A percentile compares a stretch with the other conserved stretches of the same genome.
These are phyloP conservation scores for Setaria italica DNA, from an alignment of 202 grass and related monocot genomes.

Conservation along the genomic window DNA sequence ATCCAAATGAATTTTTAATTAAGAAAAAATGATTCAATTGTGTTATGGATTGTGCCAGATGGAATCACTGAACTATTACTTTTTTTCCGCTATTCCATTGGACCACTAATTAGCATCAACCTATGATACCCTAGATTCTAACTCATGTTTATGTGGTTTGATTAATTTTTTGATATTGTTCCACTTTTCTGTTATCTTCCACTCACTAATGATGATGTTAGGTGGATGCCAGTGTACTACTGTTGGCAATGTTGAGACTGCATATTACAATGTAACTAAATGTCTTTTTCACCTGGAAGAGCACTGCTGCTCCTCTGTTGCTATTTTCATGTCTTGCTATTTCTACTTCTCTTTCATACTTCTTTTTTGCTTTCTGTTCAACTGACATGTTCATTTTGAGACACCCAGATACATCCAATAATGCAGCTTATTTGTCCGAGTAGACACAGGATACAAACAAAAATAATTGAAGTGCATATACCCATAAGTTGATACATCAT, in stretches of 20 bases:
- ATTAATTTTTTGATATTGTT: conserved; percentile 28
- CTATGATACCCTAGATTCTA: neutral
- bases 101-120: conserved; percentile 30
- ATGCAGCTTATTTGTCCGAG: conserved; percentile 43
- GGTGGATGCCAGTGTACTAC: conserved; percentile 40
- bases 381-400: conserved; percentile 45
- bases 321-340: conserved; percentile 45
- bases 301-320: conserved; percentile 30
- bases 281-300: conserved; percentile 49
- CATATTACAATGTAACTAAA: conserved; percentile 45
- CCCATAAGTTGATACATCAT: conserved; percentile 48
- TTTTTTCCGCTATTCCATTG: conserved; percentile 21
- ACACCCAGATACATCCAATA: conserved; percentile 55
- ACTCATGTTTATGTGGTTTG: conserved; percentile 25
- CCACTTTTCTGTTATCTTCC: conserved; percentile 41
- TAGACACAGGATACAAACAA: conserved; percentile 42
- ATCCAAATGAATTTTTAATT: neutral
- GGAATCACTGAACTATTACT: conserved; percentile 34
- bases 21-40: neutral
- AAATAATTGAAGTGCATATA: conserved; percentile 49
- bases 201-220: conserved; percentile 53
- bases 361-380: conserved; percentile 45
- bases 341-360: conserved; percentile 34
- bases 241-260: conserved; percentile 30
- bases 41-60: conserved; percentile 24